phyloP scores from a whole-genome alignment of 1,284 basidiomycete species.

The Singerocomus inundabilis region DNA sequence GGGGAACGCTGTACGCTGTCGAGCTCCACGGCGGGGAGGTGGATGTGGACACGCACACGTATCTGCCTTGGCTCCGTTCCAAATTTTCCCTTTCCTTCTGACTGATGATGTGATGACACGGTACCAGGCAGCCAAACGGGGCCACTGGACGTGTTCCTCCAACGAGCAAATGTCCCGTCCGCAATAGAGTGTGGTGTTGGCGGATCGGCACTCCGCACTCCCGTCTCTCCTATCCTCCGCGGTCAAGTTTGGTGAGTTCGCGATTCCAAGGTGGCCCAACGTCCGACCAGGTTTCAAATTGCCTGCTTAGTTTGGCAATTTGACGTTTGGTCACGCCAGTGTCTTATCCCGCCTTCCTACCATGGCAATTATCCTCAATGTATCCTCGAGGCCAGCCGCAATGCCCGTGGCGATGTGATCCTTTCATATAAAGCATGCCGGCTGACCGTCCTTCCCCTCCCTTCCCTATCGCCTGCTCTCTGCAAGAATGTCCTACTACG shows the following conservation, averaged over 20 bases:
- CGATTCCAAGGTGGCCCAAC: conserved; percentile 2
- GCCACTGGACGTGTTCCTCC: background rate
- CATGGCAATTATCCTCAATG: conserved; percentile 23
- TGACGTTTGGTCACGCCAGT: conserved; percentile 13
- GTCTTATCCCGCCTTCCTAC: conserved; percentile 15
- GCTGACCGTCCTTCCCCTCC: background rate
- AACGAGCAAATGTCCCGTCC: background rate
- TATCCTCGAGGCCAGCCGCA: conserved; percentile 32
- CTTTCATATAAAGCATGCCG: conserved; percentile 25
- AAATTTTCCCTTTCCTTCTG: background rate
- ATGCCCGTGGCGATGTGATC: conserved; percentile 10
- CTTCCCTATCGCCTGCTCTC: conserved; percentile 10
- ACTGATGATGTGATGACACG: conserved; percentile 3
- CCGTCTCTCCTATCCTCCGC: background rate
- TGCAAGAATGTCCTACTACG: conserved; percentile 34
- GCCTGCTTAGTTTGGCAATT: conserved; percentile 9
- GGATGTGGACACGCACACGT: too few relatives aligned
- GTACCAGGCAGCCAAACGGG: background rate
- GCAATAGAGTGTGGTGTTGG: background rate
- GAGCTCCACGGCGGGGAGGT: too few relatives aligned
- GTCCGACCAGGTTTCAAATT: conserved; percentile 28
- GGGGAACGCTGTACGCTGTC: too few relatives aligned
- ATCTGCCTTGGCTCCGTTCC: too few relatives aligned
- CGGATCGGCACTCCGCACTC: conserved; percentile 27
- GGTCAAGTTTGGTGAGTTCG: background rate